Percentiles rank a stretch among this genome's conserved stretches.
Conservation (phyloP, 2,329 filamentous ascomycete species). For the Cordyceps militaris region DNA sequence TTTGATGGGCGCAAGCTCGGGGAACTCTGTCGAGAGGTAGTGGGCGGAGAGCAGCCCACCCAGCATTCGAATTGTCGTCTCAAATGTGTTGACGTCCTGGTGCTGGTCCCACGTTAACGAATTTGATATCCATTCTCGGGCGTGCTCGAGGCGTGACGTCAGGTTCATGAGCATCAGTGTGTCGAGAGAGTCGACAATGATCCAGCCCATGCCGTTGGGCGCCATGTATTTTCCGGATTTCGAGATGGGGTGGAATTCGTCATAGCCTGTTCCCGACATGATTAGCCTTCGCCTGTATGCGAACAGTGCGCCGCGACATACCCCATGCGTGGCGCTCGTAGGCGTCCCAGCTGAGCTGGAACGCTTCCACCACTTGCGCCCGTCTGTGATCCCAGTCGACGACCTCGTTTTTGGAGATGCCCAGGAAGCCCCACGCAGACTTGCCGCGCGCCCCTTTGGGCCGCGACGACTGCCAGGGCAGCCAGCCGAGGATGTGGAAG, state of each 20-base stretch:
- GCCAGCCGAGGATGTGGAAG: constrained; percentile 65
- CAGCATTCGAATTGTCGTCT: constrained; percentile 96
- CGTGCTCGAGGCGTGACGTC: constrained; percentile 74
- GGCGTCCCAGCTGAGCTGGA: constrained; percentile 84
- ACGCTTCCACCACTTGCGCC: constrained; percentile 79
- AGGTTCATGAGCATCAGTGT: constrained; percentile 98
- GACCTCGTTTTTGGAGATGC: constrained; percentile 38
- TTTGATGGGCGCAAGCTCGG: constrained; percentile 65
- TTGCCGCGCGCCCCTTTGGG: constrained; percentile 26
- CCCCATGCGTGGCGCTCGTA: constrained; percentile 95
- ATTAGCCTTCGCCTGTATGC: not conserved
- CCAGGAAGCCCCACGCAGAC: constrained; percentile 53
- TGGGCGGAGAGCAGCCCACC: constrained; percentile 89
- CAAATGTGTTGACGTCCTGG: constrained; percentile 94
- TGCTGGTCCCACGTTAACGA: constrained; percentile 81
- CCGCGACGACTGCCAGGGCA: constrained; percentile 34
- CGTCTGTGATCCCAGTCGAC: constrained; percentile 72
- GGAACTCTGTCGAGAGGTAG: constrained; percentile 81
- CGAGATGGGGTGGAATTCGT: constrained; percentile 79
- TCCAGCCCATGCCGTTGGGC: constrained; percentile 87
- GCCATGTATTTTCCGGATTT: constrained; percentile 81
- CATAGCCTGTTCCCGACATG: constrained; percentile 50
- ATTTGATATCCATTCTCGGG: constrained; percentile 80
- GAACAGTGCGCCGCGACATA: constrained; percentile 34
- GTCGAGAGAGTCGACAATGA: constrained; percentile 92